Conservation (phyloP, 352 stramenopile species). For the Globisporangium paddicum region DNA sequence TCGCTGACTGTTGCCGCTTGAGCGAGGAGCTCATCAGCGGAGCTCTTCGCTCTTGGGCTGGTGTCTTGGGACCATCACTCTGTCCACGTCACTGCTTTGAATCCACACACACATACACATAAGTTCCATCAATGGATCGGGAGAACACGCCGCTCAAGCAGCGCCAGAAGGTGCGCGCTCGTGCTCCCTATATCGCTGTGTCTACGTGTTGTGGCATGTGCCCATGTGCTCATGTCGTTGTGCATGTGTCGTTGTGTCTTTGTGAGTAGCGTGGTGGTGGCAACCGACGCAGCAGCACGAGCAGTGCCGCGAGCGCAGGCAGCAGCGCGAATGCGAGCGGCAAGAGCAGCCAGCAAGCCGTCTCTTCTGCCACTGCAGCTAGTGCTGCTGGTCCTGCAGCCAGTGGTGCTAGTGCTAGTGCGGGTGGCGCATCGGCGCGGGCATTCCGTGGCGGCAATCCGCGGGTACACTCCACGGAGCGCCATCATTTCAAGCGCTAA, state of each 20-base stretch:
- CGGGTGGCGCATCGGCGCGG: constrained; percentile 12
- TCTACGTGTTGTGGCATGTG: not conserved
- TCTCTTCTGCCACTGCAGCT: not conserved
- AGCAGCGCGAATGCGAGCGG: not conserved
- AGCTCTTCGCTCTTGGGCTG: not conserved
- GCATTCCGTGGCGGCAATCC: constrained; percentile 22
- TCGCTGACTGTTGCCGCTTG: not conserved
- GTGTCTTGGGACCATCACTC: constrained; percentile 1
- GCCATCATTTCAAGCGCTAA: too few relatives aligned
- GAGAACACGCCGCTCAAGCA: constrained; percentile 72
- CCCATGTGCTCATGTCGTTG: not conserved
- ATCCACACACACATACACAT: too few relatives aligned
- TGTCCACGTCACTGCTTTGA: not conserved
- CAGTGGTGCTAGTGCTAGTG: not conserved
- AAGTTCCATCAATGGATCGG: constrained; percentile 55
- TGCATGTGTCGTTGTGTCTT: not conserved
- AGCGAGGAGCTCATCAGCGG: not conserved
- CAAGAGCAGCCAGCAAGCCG: not conserved
- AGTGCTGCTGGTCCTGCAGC: not conserved
- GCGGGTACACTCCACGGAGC: too few relatives aligned
- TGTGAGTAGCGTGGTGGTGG: constrained; percentile 21
- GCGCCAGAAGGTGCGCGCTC: constrained; percentile 49
- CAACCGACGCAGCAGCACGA: constrained; percentile 19
- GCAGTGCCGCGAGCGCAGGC: constrained; percentile 6
- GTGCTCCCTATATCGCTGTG: not conserved